Evolutionary conservation across 495 filamentous ascomycete genomes (phyloP), one percentile per base, ranked within the genome.

Genomic region (Lasiosphaeria ovina): DNA sequence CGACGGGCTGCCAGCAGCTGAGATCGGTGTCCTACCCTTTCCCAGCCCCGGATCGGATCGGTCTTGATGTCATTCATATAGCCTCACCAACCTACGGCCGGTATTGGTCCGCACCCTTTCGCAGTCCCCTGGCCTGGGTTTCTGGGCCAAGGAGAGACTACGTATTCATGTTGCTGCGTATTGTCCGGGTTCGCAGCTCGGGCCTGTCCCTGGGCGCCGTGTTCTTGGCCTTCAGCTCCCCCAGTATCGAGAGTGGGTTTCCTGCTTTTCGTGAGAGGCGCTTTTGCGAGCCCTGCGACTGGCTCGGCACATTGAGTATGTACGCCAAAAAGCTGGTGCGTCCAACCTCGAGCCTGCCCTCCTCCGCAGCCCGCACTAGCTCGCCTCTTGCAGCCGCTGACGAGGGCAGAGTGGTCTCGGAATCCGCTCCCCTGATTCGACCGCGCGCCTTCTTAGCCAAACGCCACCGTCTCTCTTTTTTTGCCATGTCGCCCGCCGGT

Each of bases 391-490:
- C 44, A 49, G 42, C 44, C 55, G 42, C 31, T 11, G n/a, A 47
- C 12, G 4, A 47, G 9, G 14, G 12, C 1, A 49, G 31, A 54
- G 32, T 34, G 31, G 6, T 47, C 12, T 42, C 38, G 44, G 2
- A 7, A 31, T 24, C 32, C 11, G n/a, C 49, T 31, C n/a, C 32
- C 32, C 16, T 51, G 32, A 51, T 51, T 51, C 49, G 49, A 31
- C 32, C 49, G 24, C 17, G 32, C 17, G 32, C 17, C 17, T 3
- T 51, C 9, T 47, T 47, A n/a, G 44, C 44, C 51, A 55, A 44
- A 61, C 55, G 35, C 36, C 59, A 61, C 55, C 56, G 59, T 61
- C 59, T 61, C 53, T 40, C 34, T 31, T 12, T 52, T 47, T 4
- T 47, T n/a, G 12, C 5, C 12, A 14, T 14, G 12, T 47, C 11